Evolutionary conservation across 495 filamentous ascomycete genomes (phyloP).

Genomic region (Aspergillus bridgeri): DNA sequence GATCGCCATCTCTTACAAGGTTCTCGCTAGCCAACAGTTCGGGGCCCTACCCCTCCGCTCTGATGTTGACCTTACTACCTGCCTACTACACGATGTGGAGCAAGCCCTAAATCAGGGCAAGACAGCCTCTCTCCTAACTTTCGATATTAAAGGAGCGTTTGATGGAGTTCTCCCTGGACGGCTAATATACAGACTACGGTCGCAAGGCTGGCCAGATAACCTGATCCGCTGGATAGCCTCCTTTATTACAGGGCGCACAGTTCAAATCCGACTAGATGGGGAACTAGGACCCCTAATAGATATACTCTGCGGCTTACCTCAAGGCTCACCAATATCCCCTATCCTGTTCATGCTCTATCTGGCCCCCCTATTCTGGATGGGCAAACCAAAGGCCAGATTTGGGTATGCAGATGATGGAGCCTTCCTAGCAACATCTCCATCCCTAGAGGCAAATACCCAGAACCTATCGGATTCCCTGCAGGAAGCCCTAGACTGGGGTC

Average conservation of each 20-base stretch:
- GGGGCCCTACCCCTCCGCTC: constrained; percentile 8
- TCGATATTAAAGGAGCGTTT: constrained; percentile 12
- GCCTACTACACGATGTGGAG: constrained; percentile 10
- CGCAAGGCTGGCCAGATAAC: constrained; percentile 11
- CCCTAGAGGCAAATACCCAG: too few species aligned
- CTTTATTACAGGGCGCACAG: constrained; percentile 4
- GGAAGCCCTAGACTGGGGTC: too few species aligned
- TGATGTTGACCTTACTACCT: constrained; percentile 9
- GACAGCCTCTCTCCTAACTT: not conserved
- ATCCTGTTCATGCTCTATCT: constrained; percentile 16
- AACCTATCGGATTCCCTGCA: too few species aligned
- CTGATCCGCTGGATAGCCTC: constrained; percentile 4
- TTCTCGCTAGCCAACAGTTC: constrained; percentile 9
- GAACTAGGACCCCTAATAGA: not conserved
- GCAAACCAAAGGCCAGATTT: too few species aligned
- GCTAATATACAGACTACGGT: constrained; percentile 2
- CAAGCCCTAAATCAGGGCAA: not conserved
- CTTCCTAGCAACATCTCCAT: too few species aligned
- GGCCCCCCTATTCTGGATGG: constrained; percentile 1
- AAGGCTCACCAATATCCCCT: constrained; percentile 14
- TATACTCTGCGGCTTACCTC: constrained; percentile 7
- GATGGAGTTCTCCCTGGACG: constrained; percentile 12
- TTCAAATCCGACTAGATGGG: constrained; percentile 5
- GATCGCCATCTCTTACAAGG: constrained; percentile 8
- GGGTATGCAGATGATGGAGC: too few species aligned